Evolutionary conservation across 352 stramenopile species (phyloP).

Genomic region (Phytophthora sansomeana): DNA sequence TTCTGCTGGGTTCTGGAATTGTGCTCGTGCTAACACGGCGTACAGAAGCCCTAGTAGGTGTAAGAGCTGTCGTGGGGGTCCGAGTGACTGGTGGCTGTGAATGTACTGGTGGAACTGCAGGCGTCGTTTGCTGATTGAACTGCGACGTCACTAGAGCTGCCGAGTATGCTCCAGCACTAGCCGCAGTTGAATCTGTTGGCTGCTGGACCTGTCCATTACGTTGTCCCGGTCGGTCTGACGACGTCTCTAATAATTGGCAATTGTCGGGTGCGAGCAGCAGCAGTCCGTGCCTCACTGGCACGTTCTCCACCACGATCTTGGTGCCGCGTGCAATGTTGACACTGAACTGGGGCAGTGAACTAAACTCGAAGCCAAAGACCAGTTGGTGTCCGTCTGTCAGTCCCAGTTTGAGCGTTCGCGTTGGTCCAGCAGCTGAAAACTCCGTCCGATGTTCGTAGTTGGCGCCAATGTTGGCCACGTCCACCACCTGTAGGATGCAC

Average conservation of each 20-base stretch:
- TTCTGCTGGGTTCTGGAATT: slow-evolving; percentile 5
- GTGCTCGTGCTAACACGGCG: slow-evolving; percentile 13
- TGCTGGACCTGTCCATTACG: slow-evolving; percentile 19
- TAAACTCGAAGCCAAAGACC: slow-evolving; percentile 80
- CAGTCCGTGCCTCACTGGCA: slow-evolving; percentile 73
- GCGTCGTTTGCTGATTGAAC: slow-evolving; percentile 29
- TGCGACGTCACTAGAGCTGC: slow-evolving; percentile 63
- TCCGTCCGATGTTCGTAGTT: slow-evolving; percentile 78
- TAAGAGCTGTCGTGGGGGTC: slow-evolving; percentile 2
- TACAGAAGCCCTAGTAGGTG: slow-evolving; percentile 2
- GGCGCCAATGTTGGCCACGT: slow-evolving; percentile 83
- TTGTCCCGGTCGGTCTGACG: slow-evolving; percentile 34
- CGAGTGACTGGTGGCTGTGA: slow-evolving; percentile 5
- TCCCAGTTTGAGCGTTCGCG: slow-evolving; percentile 84
- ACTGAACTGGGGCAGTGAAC: slow-evolving; percentile 59
- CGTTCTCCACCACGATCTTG: slow-evolving; percentile 78
- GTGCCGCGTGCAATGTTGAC: slow-evolving; percentile 61
- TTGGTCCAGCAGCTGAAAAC: slow-evolving; percentile 55
- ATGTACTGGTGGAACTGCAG: not conserved
- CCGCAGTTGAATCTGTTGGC: slow-evolving; percentile 15
- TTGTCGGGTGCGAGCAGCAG: slow-evolving; percentile 73
- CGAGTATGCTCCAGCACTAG: slow-evolving; percentile 59
- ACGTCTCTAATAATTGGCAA: slow-evolving; percentile 64
- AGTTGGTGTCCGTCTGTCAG: slow-evolving; percentile 84
- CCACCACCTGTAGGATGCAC: slow-evolving; percentile 84